A percentile compares a stretch with the other conserved stretches of the same genome.
Conservation (phyloP, 306 rosid genomes). For the Arachis stenosperma region DNA sequence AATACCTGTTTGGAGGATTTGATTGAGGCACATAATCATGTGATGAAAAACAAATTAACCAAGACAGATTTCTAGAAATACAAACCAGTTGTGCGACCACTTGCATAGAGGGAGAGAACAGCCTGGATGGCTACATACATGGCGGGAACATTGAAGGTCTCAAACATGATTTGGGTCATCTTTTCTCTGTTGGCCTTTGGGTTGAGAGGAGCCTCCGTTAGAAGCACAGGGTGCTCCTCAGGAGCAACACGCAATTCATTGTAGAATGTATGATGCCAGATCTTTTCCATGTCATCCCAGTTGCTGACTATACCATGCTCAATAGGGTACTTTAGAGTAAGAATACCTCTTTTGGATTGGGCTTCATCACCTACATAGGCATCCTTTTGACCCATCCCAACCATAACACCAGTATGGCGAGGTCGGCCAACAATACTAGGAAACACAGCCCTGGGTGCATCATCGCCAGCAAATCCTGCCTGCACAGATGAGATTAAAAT, state of each 20-base stretch:
- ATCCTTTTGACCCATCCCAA: conserved; percentile 99
- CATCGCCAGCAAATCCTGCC: conserved; percentile 99
- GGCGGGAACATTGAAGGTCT: conserved; percentile 97
- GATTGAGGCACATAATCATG: conserved; percentile 2
- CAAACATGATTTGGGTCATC: conserved; percentile 98
- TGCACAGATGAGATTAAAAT: conserved; percentile 32
- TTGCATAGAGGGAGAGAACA: conserved; percentile 90
- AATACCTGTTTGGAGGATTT: conserved; percentile 61
- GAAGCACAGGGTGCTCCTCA: conserved; percentile 97
- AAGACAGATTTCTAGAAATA: conserved; percentile 16
- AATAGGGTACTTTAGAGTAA: conserved; percentile 91
- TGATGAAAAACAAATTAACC: background rate
- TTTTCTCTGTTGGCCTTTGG: conserved; percentile 99
- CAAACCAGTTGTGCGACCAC: conserved; percentile 98
- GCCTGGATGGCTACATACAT: conserved; percentile 99
- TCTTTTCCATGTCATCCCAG: conserved; percentile 99
- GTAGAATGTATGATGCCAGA: conserved; percentile 99
- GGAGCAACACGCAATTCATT: conserved; percentile 98
- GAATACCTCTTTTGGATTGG: conserved; percentile 97
- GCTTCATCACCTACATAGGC: conserved; percentile 99
- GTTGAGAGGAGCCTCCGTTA: conserved; percentile 96
- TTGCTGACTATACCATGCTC: conserved; percentile 98
- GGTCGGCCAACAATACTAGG: conserved; percentile 98
- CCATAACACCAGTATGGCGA: conserved; percentile 97
- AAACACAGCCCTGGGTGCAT: conserved; percentile 98